phyloP scores from a whole-genome alignment of 73 alveolate species.

The Paramecium bursaria region DNA sequence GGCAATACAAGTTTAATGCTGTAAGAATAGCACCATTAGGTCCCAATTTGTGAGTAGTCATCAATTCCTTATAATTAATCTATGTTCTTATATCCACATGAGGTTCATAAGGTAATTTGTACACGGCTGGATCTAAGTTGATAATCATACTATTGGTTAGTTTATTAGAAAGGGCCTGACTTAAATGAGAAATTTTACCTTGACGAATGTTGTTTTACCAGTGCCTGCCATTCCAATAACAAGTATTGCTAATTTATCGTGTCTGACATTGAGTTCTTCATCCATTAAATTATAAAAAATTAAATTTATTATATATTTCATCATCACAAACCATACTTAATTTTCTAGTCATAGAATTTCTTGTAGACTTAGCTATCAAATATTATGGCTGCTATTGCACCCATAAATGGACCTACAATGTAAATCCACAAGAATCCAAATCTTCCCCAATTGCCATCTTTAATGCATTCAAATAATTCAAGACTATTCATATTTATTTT shows the following conservation, averaged over 20 bases:
- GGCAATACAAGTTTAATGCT: constrained; percentile 91
- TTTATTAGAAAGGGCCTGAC: constrained; percentile 69
- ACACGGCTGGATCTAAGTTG: constrained; percentile 97
- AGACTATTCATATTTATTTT: not conserved
- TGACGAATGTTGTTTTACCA: constrained; percentile 90
- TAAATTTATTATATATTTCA: too few relatives aligned
- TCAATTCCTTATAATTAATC: constrained; percentile 90
- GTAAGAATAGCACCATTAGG: constrained; percentile 99
- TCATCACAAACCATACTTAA: constrained; percentile 51
- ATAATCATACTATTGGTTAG: constrained; percentile 77
- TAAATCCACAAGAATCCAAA: constrained; percentile 58
- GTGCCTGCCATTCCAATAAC: constrained; percentile 95
- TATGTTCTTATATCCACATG: constrained; percentile 93
- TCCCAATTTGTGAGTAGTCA: constrained; percentile 91
- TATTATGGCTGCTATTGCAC: constrained; percentile 29
- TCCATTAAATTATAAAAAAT: too few relatives aligned
- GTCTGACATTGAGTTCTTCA: constrained; percentile 43
- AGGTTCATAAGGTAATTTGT: constrained; percentile 86
- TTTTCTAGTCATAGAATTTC: constrained; percentile 45
- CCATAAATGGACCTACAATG: constrained; percentile 33
- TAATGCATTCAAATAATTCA: constrained; percentile 49
- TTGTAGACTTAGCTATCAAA: constrained; percentile 40
- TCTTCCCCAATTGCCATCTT: constrained; percentile 59
- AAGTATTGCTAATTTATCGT: constrained; percentile 46
- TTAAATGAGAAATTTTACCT: constrained; percentile 57